Conservation (phyloP, 2,329 filamentous ascomycete species). For the Fusarium udum region DNA sequence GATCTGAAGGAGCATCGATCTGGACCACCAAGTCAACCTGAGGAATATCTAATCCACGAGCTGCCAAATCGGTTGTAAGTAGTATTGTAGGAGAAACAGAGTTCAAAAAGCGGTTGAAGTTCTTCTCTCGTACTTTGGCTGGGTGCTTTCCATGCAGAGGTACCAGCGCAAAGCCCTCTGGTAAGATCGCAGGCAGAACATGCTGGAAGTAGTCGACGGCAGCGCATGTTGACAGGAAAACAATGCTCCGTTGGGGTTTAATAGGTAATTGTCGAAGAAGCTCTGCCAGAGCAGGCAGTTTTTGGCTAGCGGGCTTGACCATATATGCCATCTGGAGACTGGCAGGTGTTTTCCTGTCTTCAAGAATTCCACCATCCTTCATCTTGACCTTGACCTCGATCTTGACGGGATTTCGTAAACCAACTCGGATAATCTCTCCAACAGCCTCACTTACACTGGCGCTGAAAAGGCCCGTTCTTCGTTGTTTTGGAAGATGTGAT, state of each 20-base stretch:
- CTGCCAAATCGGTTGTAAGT: conserved; percentile 91
- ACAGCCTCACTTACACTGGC: conserved; percentile 97
- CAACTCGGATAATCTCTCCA: conserved; percentile 89
- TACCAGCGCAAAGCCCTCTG: conserved; percentile 73
- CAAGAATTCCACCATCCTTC: conserved; percentile 69
- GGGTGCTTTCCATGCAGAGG: conserved; percentile 93
- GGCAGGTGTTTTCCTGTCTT: conserved; percentile 89
- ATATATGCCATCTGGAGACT: conserved; percentile 93
- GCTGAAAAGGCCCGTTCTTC: conserved; percentile 92
- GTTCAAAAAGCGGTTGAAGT: conserved; percentile 82
- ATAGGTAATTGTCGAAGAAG: conserved; percentile 77
- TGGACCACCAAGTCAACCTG: conserved; percentile 92
- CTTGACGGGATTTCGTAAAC: conserved; percentile 92
- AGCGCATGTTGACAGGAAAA: conserved; percentile 94
- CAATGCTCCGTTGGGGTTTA: conserved; percentile 82
- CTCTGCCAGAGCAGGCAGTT: conserved; percentile 77
- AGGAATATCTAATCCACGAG: conserved; percentile 90
- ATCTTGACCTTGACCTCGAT: conserved; percentile 91
- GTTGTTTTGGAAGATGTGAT: conserved; percentile 86
- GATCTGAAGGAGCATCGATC: conserved; percentile 83
- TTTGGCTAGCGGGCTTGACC: conserved; percentile 77
- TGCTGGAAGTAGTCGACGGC: conserved; percentile 94
- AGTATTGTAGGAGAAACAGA: conserved; percentile 81
- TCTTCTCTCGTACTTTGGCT: conserved; percentile 86
- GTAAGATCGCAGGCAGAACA: conserved; percentile 77